Base-by-base conservation (phyloP, 257 asterid genomes). In the Jacaranda copaia region DNA sequence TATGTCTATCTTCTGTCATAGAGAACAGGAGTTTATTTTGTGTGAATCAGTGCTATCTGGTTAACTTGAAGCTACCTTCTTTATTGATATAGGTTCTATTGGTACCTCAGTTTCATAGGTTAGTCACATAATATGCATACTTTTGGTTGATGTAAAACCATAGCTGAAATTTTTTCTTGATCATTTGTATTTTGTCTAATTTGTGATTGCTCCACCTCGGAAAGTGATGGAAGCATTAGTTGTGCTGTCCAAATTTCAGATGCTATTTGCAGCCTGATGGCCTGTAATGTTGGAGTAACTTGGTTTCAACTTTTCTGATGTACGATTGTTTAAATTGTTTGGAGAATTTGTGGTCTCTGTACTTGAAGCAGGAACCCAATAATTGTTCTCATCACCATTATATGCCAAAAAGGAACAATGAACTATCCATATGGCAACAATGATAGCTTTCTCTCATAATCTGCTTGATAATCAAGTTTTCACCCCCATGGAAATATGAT, bases 121-220 rank as follows among this genome's bases (percentile, higher is more conserved):
- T 63, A 38, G 40, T 74, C 18, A 42, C 60, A n/a, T 70, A 19
- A 40, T 20, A 35, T 59, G 25, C 11, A 3, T 13, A 39, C 15
- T 64, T 40, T 67, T 58, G 64, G 57, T 65, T 40, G 43, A 61
- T 38, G 7, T 49, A 56, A 10, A 15, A 36, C 10, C 59, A 42
- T 11, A 57, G 3, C n/a, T 14, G 16, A 40, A n/a, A 25, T 8
- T 36, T 35, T 59, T 57, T 11, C 52, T 8, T 25, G 32, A 25
- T 25, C 32, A 0, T 25, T 25, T 25, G 32, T 25, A 13, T 15
- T 10, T 18, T 19, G 43, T 51, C 45, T 52, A 63, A 55, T 32
- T 55, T 64, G 35, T 52, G 68, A 64, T 72, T 63, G 18, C 15
- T 78, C 60, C 38, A 62, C 45, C 58, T 10, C 11, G 40, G 67